A percentile compares a stretch with the other conserved stretches of the same genome.
Conservation (phyloP, 148 eudicot species). For the Fallopia convolvulus region DNA sequence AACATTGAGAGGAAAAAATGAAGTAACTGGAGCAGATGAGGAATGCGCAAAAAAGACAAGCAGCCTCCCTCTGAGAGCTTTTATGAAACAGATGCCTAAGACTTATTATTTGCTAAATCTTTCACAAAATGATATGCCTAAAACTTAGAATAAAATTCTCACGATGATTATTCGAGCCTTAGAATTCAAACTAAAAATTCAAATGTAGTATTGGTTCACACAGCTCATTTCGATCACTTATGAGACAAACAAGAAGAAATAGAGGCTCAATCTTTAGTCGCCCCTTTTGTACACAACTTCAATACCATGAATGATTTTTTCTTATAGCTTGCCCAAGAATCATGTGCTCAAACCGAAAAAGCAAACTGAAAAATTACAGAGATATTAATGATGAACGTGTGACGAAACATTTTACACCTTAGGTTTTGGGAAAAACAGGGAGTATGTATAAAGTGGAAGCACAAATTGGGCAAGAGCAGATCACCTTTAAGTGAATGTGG, state of each 20-base stretch:
- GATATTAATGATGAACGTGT: constrained; percentile 1
- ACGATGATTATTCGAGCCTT: neutral
- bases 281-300: neutral
- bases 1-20: neutral
- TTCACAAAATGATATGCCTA: neutral
- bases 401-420: neutral
- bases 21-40: neutral
- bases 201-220: neutral
- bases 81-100: neutral
- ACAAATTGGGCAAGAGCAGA: constrained; percentile 3
- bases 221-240: neutral
- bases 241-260: neutral
- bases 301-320: neutral
- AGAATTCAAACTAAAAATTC: neutral
- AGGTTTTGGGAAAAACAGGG: neutral
- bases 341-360: neutral
- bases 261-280: neutral
- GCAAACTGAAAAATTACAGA: neutral
- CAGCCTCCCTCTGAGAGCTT: neutral
- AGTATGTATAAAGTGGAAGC: neutral
- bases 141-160: neutral
- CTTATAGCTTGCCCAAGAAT: neutral
- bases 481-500: constrained; percentile 61
- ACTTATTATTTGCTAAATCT: neutral
- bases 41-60: neutral